Percentiles rank a stretch among this genome's conserved stretches.
Evolutionary conservation across 1,139 yeast species (phyloP).

Genomic region (Blastobotrys raffinosifermentans): DNA sequence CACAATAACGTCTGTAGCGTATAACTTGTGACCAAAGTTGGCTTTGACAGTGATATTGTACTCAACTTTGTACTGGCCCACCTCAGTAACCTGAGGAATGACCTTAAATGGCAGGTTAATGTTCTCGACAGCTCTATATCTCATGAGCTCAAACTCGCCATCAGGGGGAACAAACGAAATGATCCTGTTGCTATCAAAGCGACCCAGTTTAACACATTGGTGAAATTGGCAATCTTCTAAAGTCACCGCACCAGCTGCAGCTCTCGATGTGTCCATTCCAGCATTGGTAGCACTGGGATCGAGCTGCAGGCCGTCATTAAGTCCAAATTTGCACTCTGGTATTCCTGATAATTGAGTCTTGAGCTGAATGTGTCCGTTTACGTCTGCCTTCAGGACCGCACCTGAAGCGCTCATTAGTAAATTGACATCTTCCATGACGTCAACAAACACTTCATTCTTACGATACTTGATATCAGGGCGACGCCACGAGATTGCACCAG

Average conservation of each 20-base stretch:
- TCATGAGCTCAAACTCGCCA: constrained; percentile 85
- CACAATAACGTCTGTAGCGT: constrained; percentile 61
- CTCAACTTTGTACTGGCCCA: constrained; percentile 46
- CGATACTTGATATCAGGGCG: constrained; percentile 66
- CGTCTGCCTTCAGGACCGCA: constrained; percentile 61
- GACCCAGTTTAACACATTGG: constrained; percentile 71
- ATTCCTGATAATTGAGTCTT: constrained; percentile 71
- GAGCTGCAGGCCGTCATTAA: constrained; percentile 41
- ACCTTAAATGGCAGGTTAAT: constrained; percentile 68
- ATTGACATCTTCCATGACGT: constrained; percentile 69
- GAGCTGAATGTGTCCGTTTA: constrained; percentile 71
- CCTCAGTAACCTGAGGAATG: constrained; percentile 52
- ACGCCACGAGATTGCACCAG: constrained; percentile 61
- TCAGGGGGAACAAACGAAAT: constrained; percentile 85
- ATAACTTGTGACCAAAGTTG: constrained; percentile 52
- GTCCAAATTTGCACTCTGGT: constrained; percentile 66
- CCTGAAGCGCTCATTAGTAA: constrained; percentile 49
- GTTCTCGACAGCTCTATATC: constrained; percentile 56
- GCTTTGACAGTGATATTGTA: constrained; percentile 60
- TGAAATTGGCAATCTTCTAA: constrained; percentile 84
- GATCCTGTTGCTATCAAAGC: constrained; percentile 59
- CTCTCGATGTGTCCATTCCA: constrained; percentile 20
- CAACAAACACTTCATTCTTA: constrained; percentile 73
- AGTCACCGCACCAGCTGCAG: constrained; percentile 47
- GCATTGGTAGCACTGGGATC: constrained; percentile 24